phyloP scores from a whole-genome alignment of 2,329 filamentous ascomycete species.

The Neonectria hederae region DNA sequence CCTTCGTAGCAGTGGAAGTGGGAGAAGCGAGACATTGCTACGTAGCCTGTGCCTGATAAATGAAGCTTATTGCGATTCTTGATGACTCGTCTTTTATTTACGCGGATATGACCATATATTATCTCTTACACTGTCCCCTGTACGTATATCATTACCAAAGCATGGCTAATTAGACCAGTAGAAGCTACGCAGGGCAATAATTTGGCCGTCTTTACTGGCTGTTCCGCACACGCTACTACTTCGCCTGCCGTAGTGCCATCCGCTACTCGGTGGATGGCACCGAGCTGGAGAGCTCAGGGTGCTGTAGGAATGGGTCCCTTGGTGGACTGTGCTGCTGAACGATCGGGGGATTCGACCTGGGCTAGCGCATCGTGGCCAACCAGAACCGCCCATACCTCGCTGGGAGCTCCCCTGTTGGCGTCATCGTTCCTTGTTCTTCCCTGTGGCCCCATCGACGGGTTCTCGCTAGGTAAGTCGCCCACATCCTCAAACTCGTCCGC shows the following conservation, averaged over 20 bases:
- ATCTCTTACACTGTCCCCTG: background rate
- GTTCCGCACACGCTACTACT: too few species aligned
- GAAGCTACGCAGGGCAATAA: background rate
- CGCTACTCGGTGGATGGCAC: background rate
- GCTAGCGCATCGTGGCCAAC: background rate
- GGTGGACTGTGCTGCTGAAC: background rate
- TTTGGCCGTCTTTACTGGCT: background rate
- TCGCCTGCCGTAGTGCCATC: background rate
- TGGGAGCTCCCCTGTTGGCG: constrained; percentile 8
- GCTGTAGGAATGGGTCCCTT: background rate
- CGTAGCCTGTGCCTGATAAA: background rate
- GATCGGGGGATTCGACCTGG: constrained; percentile 3
- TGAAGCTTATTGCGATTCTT: background rate
- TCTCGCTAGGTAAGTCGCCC: constrained; percentile 16
- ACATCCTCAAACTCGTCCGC: constrained; percentile 12
- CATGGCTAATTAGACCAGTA: background rate
- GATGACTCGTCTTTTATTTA: background rate
- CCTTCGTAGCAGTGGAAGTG: background rate
- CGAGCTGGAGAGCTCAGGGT: background rate
- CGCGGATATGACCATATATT: background rate
- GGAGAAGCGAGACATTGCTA: background rate
- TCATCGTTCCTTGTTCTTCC: constrained; percentile 14
- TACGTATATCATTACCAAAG: background rate
- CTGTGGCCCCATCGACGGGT: background rate
- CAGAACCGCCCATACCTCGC: background rate